Base-by-base conservation (phyloP, 129 eudicot species). In the Solidago caesia region DNA sequence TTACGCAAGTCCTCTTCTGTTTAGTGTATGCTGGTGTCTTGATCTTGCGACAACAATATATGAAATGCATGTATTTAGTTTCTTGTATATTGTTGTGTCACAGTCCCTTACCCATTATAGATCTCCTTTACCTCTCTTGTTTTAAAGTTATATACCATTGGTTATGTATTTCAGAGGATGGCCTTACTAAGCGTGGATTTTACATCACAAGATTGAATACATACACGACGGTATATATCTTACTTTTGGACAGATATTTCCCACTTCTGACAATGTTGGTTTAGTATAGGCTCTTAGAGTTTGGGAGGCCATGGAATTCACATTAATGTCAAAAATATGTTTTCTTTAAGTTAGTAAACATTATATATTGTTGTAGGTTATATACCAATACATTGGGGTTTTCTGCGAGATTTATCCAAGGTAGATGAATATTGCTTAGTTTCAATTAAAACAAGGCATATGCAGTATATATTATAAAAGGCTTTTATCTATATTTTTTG, bases 101-200 rank as follows among this genome's bases (percentile, higher is more conserved):
- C 39, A 4, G 57, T 13, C 29, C 9, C 73, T 66, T 75, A 27
- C 73, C 73, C 8, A n/a, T 26, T 52, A 66, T 44, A 5, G 8
- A 55, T 51, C 41, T 44, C 27, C 11, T 56, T 42, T 76, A 44
- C 59, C 49, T 44, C 62, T 53, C 49, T 16, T 6, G 45, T 39
- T 59, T 42, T 53, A 29, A 62, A 71, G 70, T 10, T 79, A 44
- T 72, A 65, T 63, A 69, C 45, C 47, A 29, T 68, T 44, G 75
- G 42, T 68, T 78, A 39, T 87, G 33, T 68, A 61, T 88, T 82
- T 67, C 85, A 88, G 96, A 88, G 83, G 92, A 93, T 74, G 96
- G 92, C 71, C 96, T 93, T 77, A 76, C 85, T 44, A 77, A 73
- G 65, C 96, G 98, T 65, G 98, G 98, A 74, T 93, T 93, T 80